Percentiles rank a stretch among this genome's conserved stretches.
Evolutionary conservation across 2,329 filamentous ascomycete genomes (phyloP).

Genomic region (Pleurostoma richardsiae): DNA sequence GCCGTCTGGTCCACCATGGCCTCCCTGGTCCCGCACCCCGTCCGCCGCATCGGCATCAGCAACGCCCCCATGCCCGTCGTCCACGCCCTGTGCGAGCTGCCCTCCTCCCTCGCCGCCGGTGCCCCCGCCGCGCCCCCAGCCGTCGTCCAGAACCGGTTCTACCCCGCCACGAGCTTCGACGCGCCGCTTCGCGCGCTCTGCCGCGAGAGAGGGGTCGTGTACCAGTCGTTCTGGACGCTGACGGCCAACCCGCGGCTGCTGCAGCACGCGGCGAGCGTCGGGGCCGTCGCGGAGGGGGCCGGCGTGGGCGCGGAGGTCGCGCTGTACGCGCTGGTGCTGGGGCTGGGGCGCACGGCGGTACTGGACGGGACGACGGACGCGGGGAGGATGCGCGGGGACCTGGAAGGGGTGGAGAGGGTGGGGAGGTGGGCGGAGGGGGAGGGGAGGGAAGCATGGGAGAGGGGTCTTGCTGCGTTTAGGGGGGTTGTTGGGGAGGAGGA

Average conservation of each 20-base stretch:
- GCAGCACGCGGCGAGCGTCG: slow-evolving; percentile 36
- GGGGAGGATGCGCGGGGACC: slow-evolving; percentile 43
- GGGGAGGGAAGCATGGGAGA: slow-evolving; percentile 37
- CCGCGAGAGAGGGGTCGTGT: slow-evolving; percentile 32
- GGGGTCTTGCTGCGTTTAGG: slow-evolving; percentile 43
- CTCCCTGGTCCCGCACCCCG: slow-evolving; percentile 57
- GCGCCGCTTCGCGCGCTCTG: slow-evolving; percentile 49
- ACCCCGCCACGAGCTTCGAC: slow-evolving; percentile 55
- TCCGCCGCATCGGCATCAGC: slow-evolving; percentile 69
- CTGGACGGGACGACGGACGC: slow-evolving; percentile 41
- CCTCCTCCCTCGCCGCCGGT: slow-evolving; percentile 40
- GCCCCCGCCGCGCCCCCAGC: slow-evolving; percentile 38
- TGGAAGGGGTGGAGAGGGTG: slow-evolving; percentile 36
- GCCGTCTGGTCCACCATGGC: slow-evolving; percentile 64
- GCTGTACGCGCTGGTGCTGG: slow-evolving; percentile 43
- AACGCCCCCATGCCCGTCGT: slow-evolving; percentile 42
- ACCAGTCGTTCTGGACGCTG: slow-evolving; percentile 52
- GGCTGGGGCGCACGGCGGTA: slow-evolving; percentile 27
- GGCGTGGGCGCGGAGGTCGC: slow-evolving; percentile 32
- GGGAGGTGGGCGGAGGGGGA: slow-evolving; percentile 33
- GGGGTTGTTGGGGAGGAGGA: slow-evolving; percentile 5
- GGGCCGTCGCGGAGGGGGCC: slow-evolving; percentile 35
- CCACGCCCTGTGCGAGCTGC: slow-evolving; percentile 45
- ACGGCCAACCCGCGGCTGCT: slow-evolving; percentile 38
- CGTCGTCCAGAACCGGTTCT: slow-evolving; percentile 75